These are phyloP conservation scores for Acrocalymma vagum DNA, from an alignment of 2,329 filamentous ascomycete genomes.

Conservation along the genomic window DNA sequence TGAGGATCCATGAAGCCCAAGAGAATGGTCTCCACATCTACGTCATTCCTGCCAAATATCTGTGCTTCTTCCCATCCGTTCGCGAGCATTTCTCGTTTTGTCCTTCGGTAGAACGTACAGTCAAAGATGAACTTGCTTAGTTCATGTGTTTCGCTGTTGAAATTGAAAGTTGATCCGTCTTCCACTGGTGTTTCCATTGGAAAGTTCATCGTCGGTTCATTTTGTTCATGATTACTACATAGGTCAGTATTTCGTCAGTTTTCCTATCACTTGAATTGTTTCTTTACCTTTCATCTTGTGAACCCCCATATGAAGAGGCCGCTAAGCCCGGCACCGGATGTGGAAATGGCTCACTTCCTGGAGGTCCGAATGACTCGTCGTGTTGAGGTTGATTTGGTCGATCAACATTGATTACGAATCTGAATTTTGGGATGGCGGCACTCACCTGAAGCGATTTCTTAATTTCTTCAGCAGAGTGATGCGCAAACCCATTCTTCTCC, in stretches of 20 bases:
- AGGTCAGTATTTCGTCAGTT: constrained; percentile 26
- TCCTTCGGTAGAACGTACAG: constrained; percentile 40
- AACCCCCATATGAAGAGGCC: constrained; percentile 42
- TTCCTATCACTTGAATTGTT: constrained; percentile 7
- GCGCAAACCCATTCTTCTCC: constrained; percentile 47
- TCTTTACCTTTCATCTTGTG: constrained; percentile 43
- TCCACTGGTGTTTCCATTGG: constrained; percentile 30
- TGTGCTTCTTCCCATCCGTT: constrained; percentile 42
- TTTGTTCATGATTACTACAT: constrained; percentile 38
- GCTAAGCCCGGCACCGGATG: constrained; percentile 30
- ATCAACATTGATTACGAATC: constrained; percentile 31
- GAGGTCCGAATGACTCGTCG: constrained; percentile 35
- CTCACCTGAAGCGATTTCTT: constrained; percentile 46
- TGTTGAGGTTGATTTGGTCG: constrained; percentile 28
- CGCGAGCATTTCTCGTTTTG: constrained; percentile 40
- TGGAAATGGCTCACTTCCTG: constrained; percentile 34
- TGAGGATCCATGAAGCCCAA: constrained; percentile 43
- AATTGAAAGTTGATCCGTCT: too few relatives aligned
- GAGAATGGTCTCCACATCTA: constrained; percentile 45
- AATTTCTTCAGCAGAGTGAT: constrained; percentile 47
- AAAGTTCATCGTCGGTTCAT: constrained; percentile 37
- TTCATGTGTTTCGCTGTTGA: constrained; percentile 24
- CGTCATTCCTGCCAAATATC: constrained; percentile 41
- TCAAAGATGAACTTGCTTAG: constrained; percentile 44
- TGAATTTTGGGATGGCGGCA: not conserved